Conservation (phyloP, 2,329 filamentous ascomycete species). For the Ceratocystis destructans region DNA sequence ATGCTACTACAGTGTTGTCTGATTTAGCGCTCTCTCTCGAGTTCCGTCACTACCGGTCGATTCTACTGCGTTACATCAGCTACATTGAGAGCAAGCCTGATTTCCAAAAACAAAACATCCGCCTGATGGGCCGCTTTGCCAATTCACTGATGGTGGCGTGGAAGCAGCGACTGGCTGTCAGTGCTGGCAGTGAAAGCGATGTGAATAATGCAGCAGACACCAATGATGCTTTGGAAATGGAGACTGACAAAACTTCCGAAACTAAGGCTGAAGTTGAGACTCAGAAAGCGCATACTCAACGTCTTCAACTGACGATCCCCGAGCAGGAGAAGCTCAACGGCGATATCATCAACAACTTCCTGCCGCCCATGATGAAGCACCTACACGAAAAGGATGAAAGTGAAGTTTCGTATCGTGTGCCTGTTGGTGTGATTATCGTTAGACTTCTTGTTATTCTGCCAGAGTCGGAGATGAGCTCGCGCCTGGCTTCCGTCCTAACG, state of each 20-base stretch:
- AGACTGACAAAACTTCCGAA: conserved; percentile 30
- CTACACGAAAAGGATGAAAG: conserved; percentile 91
- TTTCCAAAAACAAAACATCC: conserved; percentile 71
- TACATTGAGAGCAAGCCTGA: conserved; percentile 72
- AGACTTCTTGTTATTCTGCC: conserved; percentile 77
- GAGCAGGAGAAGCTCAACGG: conserved; percentile 50
- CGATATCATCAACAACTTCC: conserved; percentile 60
- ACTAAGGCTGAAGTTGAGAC: conserved; percentile 23
- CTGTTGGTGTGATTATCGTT: conserved; percentile 75
- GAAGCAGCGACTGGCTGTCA: conserved; percentile 6
- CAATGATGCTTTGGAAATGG: conserved; percentile 19
- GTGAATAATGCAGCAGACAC: conserved; percentile 3
- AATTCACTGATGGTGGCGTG: conserved; percentile 48
- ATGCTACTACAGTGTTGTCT: conserved; percentile 70
- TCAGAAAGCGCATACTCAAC: conserved; percentile 18
- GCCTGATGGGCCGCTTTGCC: conserved; percentile 65
- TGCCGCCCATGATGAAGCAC: conserved; percentile 69
- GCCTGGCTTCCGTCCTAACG: conserved; percentile 69
- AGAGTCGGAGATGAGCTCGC: conserved; percentile 53
- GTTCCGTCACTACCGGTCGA: conserved; percentile 79
- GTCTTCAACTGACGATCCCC: conserved; percentile 53
- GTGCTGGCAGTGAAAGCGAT: conserved; percentile 29
- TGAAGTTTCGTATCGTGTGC: conserved; percentile 82
- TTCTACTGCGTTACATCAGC: conserved; percentile 69
- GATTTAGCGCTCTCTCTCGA: conserved; percentile 61